phyloP scores from a whole-genome alignment of 495 filamentous ascomycete genomes.

The Aspergillus coremiiformis region DNA sequence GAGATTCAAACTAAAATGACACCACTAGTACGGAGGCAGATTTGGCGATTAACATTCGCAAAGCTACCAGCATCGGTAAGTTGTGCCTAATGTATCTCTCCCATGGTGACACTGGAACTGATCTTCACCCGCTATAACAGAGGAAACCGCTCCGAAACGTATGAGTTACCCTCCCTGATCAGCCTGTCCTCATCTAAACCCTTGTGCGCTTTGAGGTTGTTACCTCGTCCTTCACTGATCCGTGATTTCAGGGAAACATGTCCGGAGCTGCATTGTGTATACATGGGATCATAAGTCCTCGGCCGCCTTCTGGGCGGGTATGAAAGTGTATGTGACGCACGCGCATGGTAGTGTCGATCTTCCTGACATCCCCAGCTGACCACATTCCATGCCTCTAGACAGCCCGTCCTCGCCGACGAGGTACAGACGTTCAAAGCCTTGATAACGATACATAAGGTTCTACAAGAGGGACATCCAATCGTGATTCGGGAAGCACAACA shows the following conservation, averaged over 20 bases:
- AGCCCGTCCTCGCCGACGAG: slow-evolving; percentile 93
- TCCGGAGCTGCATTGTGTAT: slow-evolving; percentile 94
- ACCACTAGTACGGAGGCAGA: slow-evolving; percentile 75
- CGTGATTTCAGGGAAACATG: slow-evolving; percentile 71
- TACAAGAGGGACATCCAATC: slow-evolving; percentile 91
- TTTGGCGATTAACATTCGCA: slow-evolving; percentile 89
- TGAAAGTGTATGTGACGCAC: slow-evolving; percentile 78
- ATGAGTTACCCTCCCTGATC: slow-evolving; percentile 16
- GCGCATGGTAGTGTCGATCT: too few relatives aligned
- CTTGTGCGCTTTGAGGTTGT: neutral
- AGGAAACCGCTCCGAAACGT: slow-evolving; percentile 95
- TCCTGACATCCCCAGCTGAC: slow-evolving; percentile 1
- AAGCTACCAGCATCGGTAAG: slow-evolving; percentile 82
- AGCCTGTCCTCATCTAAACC: neutral
- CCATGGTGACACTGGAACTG: slow-evolving; percentile 11
- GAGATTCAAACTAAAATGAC: neutral
- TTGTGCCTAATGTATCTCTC: slow-evolving; percentile 3
- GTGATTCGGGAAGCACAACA: slow-evolving; percentile 83
- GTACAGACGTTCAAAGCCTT: slow-evolving; percentile 90
- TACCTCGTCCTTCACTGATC: slow-evolving; percentile 13
- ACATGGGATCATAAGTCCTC: slow-evolving; percentile 99
- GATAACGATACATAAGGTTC: slow-evolving; percentile 89
- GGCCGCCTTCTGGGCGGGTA: slow-evolving; percentile 90
- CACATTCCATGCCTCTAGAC: slow-evolving; percentile 41
- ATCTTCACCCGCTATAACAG: slow-evolving; percentile 37